Evolutionary conservation across 2,329 filamentous ascomycete genomes (phyloP), one percentile per base, ranked within the genome.

Genomic region (Dothiorella sarmentorum): DNA sequence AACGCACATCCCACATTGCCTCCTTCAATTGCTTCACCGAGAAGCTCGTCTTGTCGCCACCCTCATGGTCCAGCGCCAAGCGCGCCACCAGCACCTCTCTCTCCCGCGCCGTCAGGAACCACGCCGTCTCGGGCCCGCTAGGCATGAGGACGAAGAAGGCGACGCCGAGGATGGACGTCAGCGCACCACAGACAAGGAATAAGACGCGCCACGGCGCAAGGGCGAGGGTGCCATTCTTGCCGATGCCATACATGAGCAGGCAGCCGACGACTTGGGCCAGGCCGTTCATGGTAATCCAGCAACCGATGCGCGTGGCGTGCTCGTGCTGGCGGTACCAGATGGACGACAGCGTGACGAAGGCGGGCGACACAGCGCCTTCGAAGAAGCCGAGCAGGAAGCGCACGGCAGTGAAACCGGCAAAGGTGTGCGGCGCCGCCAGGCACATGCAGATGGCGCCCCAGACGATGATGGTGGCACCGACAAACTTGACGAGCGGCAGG

Each of bases 341-440:
- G 0, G 76, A 77, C 0, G 80, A 83, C 56, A 84, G 73, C 63
- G 82, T 80, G 73, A 84, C 81, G 63, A 84, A 80, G 0, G 75
- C 77, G 0, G 83, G 83, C 0, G 77, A 78, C 49, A 83, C 77
- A 1, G 61, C 61, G 44, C 82, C 81, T 69, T 90, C 87, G 66
- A 89, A 89, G 58, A 88, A 81, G 62, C 88, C 87, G 5, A 90
- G 81, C 7, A 90, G 73, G 0, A 83, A 87, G 20, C 87, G 82
- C 13, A 78, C 71, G 0, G 75, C 69, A 15, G 83, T 66, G 0
- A 85, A 71, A 0, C 79, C 73, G 2, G 71, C 67, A 51, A 74
- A 79, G 52, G 69, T 73, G 1, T 68, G 68, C 0, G 75, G 70
- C 1, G 75, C 74, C 3, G 76, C 76, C 0, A 79, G 72, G 47